Percentiles rank a stretch among this genome's conserved stretches.
phyloP scores from a whole-genome alignment of 495 filamentous ascomycete species.

The Entonaema liquescens region DNA sequence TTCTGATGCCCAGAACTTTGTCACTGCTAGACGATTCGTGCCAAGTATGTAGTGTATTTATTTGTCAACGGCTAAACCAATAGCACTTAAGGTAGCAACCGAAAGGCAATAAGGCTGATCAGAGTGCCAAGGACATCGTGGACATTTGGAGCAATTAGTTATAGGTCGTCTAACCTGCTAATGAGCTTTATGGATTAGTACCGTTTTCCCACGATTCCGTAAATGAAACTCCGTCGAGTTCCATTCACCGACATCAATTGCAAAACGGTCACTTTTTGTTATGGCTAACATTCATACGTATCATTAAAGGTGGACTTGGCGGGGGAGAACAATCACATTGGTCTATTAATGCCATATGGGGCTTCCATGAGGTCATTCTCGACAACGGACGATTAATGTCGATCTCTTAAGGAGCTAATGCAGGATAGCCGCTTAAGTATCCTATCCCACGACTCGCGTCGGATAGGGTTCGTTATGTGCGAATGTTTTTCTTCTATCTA shows the following conservation, averaged over 20 bases:
- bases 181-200: too few relatives aligned
- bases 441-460: neutral
- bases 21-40: conserved; percentile 18
- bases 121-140: conserved; percentile 12
- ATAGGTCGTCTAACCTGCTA: too few relatives aligned
- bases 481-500: neutral
- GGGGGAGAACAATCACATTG: conserved; percentile 11
- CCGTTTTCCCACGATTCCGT: conserved; percentile 14
- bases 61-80: conserved; percentile 38
- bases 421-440: neutral
- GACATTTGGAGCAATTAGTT: neutral
- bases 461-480: neutral
- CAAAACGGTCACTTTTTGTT: neutral
- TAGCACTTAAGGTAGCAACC: conserved; percentile 13
- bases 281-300: conserved; percentile 8
- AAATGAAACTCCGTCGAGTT: conserved; percentile 13
- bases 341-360: conserved; percentile 1
- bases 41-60: conserved; percentile 20
- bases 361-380: conserved; percentile 26
- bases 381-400: conserved; percentile 9
- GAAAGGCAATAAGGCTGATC: conserved; percentile 19
- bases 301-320: conserved; percentile 24
- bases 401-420: conserved; percentile 10
- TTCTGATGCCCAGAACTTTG: conserved; percentile 13
- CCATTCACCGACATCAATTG: conserved; percentile 7